Evolutionary conservation across 257 asterid genomes (phyloP).

Genomic region (Echites panduratus): DNA sequence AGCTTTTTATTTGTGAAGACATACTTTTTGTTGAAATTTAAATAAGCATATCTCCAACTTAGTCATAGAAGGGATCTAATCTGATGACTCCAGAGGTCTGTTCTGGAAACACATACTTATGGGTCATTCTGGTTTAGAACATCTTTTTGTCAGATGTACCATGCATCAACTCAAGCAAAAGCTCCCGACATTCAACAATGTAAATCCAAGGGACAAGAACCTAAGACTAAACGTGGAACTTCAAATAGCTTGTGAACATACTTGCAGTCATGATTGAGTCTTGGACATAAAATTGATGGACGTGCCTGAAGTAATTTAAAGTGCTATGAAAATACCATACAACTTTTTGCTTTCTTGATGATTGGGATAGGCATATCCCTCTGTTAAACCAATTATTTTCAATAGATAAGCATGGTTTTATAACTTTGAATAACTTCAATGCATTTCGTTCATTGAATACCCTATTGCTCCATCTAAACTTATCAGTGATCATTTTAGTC

Average conservation of each 20-base stretch:
- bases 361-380: neutral
- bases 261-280: too few species aligned
- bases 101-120: neutral
- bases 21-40: neutral
- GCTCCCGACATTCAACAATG: neutral
- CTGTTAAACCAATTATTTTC: neutral
- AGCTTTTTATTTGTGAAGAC: neutral
- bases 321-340: neutral
- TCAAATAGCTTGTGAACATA: neutral
- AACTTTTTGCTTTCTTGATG: neutral
- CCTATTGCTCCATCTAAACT: neutral
- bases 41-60: neutral
- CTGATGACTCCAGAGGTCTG: neutral
- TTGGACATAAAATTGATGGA: too few species aligned
- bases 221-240: neutral
- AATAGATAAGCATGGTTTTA: neutral
- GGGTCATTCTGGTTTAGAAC: neutral
- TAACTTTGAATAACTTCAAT: neutral
- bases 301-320: too few species aligned
- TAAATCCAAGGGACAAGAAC: neutral
- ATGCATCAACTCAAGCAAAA: neutral
- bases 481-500: neutral
- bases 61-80: neutral
- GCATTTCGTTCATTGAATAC: neutral
- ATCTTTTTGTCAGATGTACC: neutral